A percentile compares a stretch with the other conserved stretches of the same genome.
Evolutionary conservation across 495 filamentous ascomycete genomes (phyloP).

Genomic region (Penicillium parvum): DNA sequence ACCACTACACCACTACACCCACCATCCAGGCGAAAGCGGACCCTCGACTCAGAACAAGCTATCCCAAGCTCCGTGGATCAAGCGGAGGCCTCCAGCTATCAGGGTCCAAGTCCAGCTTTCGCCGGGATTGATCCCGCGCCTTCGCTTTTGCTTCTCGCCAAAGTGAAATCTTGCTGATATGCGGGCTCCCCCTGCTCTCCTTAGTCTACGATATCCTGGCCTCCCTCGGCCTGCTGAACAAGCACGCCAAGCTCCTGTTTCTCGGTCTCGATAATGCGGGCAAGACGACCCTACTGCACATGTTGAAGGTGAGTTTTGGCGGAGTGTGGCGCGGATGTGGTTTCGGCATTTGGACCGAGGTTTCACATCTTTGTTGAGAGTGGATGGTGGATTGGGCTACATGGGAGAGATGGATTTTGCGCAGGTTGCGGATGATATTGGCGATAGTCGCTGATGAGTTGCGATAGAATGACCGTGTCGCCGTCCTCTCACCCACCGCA

Average conservation of each 20-base stretch:
- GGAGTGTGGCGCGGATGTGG: not conserved
- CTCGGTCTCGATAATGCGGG: constrained; percentile 96
- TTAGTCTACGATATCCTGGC: constrained; percentile 91
- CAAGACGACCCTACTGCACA: constrained; percentile 90
- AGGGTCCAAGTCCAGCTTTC: no score
- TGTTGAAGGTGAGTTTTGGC: constrained; percentile 71
- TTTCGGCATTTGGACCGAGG: not conserved
- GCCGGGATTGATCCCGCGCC: constrained; percentile 8
- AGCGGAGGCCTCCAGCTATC: no score
- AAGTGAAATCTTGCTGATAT: constrained; percentile 9
- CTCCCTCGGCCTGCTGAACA: constrained; percentile 87
- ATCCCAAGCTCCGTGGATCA: no score
- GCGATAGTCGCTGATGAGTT: constrained; percentile 17
- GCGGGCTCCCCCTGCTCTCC: constrained; percentile 3
- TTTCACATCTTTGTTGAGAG: not conserved
- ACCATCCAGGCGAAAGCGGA: no score
- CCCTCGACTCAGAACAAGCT: no score
- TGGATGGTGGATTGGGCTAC: no score
- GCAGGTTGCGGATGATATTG: no score
- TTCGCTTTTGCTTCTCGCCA: constrained; percentile 12
- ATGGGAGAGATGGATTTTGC: not conserved
- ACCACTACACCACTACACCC: constrained; percentile 13
- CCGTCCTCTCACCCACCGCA: constrained; percentile 83
- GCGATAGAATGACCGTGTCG: constrained; percentile 82
- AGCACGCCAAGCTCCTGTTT: constrained; percentile 92